Evolutionary conservation across 148 eudicot species (phyloP), one percentile per base, ranked within the genome.

Genomic region (Heliamphora exappendiculata): DNA sequence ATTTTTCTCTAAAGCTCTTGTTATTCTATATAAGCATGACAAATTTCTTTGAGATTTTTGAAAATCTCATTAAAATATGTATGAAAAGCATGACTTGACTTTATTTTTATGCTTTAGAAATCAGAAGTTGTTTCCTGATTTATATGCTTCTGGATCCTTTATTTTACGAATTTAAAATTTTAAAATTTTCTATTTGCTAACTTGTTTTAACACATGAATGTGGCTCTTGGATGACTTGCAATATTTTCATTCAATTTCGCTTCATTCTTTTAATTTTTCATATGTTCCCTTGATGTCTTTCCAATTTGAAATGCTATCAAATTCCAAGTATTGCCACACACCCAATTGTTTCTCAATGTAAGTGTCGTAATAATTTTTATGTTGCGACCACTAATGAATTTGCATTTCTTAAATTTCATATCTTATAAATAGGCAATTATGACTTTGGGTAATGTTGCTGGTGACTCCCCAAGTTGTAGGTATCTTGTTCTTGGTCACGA

Each of bases 381-480:
- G n/a, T 58, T 58, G 20, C 26, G 39, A 31, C 70, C 66, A 4
- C 12, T 31, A 29, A 74, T 57, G 26, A 57, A 71, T 53, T 71
- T 55, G 53, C 62, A 22, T 26, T 44, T 54, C 45, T 73, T 20
- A 69, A 20, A 37, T 72, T 71, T 24, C 7, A 9, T 73, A 29
- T 75, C 13, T 77, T 34, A 37, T 68, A 39, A 83, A 75, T 84
- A 94, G 97, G 98, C 98, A 55, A 93, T 91, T 57, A 91, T 97
- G 98, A 97, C 98, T 50, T 83, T 93, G 67, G 97, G 98, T 34
- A 94, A 91, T 85, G 91, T 91, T 80, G 97, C 95, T 79, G 98
- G 97, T 74, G 97, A 94, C 86, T 94, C 98, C 70, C 98, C 98
- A 36, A 86, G 72, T 62, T 91, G 95, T 78, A 86, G 98, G 79